These are phyloP conservation scores for Jackrogersella multiformis DNA, from an alignment of 495 filamentous ascomycete species.

Conservation along the genomic window DNA sequence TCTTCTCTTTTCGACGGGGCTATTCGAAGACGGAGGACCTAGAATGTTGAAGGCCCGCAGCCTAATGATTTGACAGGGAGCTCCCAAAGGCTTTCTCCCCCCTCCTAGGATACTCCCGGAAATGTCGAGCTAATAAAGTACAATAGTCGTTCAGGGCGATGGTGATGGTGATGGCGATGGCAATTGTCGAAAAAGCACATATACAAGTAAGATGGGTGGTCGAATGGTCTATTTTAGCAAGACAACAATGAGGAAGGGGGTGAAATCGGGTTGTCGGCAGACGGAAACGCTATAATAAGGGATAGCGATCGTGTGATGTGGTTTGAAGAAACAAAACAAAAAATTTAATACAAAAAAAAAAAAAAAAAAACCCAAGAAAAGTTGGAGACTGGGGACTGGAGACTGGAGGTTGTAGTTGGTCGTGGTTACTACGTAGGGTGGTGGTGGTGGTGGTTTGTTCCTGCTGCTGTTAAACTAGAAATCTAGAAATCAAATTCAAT, in stretches of 20 bases:
- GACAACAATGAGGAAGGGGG: not conserved
- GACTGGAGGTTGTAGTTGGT: not conserved
- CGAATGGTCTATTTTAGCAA: not conserved
- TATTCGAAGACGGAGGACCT: conserved; percentile 1
- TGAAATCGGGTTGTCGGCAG: not conserved
- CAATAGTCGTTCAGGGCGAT: conserved; percentile 9
- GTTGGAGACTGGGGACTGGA: conserved; percentile 8
- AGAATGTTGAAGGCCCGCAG: not conserved
- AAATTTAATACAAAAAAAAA: too few relatives aligned
- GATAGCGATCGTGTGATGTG: conserved; percentile 1
- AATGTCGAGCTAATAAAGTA: conserved; percentile 2
- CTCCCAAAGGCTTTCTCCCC: not conserved
- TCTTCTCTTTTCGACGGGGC: conserved; percentile 10
- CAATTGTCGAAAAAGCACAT: not conserved
- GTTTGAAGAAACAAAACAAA: conserved; percentile 14
- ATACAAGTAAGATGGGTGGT: not conserved
- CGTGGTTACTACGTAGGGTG: too few relatives aligned
- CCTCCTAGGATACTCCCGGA: conserved; percentile 15
- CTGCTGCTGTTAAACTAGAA: not conserved
- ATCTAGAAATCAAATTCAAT: too few relatives aligned
- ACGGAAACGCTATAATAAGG: not conserved
- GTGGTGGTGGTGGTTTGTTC: too few relatives aligned
- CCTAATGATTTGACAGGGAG: conserved; percentile 15
- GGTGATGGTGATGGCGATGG: too few relatives aligned
- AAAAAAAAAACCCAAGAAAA: too few relatives aligned